A percentile compares a stretch with the other conserved stretches of the same genome.
phyloP scores from a whole-genome alignment of 148 eudicot genomes.

The Tetragonia tetragonoides region DNA sequence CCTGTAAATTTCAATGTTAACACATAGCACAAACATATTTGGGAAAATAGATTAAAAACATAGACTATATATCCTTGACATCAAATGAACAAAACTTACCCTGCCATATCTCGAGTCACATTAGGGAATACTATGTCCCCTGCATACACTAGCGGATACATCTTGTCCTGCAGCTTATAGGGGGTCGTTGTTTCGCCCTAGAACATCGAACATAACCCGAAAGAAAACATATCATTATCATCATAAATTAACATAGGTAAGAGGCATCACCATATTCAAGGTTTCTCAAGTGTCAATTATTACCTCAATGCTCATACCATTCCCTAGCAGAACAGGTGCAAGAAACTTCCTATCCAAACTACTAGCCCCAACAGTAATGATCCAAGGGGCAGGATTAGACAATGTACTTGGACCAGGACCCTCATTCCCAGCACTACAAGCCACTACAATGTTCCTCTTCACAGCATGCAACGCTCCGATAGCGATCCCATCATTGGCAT shows the following conservation, averaged over 20 bases:
- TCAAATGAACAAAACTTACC: conserved; percentile 33
- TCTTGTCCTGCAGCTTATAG: conserved; percentile 47
- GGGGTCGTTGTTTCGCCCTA: conserved; percentile 76
- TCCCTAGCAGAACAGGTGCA: conserved; percentile 63
- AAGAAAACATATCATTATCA: neutral
- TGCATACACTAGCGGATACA: conserved; percentile 71
- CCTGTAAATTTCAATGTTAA: conserved; percentile 34
- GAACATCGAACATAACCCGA: neutral
- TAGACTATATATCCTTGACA: no score
- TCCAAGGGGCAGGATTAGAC: conserved; percentile 76
- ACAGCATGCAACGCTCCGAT: conserved; percentile 75
- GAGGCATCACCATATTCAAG: neutral
- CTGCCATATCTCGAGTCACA: conserved; percentile 41
- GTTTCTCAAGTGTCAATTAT: neutral
- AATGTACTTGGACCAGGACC: conserved; percentile 56
- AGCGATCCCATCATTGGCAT: conserved; percentile 51
- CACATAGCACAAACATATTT: neutral
- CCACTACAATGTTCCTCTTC: conserved; percentile 57
- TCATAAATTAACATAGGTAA: no score
- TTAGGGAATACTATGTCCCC: conserved; percentile 48
- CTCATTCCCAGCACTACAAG: conserved; percentile 70
- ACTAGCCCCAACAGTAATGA: conserved; percentile 86
- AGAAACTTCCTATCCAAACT: conserved; percentile 61
- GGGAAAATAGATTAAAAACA: neutral
- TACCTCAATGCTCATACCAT: conserved; percentile 58